Evolutionary conservation across 352 stramenopile species (phyloP).

Genomic region (Pythium oligandrum): DNA sequence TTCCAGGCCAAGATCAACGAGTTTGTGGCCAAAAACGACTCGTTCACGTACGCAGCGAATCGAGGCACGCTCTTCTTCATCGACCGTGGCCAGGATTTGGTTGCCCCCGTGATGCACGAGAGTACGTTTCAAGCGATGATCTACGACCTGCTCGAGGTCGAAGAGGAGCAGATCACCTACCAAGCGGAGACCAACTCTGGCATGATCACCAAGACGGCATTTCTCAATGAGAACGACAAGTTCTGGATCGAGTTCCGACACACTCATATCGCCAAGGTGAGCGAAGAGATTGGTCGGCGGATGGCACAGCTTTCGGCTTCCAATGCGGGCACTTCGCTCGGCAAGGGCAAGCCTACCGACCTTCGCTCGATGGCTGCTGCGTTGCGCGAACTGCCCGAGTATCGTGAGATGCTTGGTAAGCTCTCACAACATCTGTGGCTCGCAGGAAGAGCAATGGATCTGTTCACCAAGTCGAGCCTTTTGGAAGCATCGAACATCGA

Average conservation of each 20-base stretch:
- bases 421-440: constrained; percentile 94
- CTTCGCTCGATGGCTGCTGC: constrained; percentile 91
- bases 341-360: constrained; percentile 79
- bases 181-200: constrained; percentile 81
- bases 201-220: constrained; percentile 82
- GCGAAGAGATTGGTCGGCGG: constrained; percentile 70
- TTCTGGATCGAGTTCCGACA: constrained; percentile 96
- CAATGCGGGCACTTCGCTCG: constrained; percentile 74
- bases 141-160: constrained; percentile 93
- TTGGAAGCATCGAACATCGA: constrained; percentile 92
- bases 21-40: constrained; percentile 88
- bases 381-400: constrained; percentile 92
- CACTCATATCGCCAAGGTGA: constrained; percentile 93
- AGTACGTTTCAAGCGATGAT: constrained; percentile 98
- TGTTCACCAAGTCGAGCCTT: constrained; percentile 85
- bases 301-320: constrained; percentile 75
- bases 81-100: constrained; percentile 91
- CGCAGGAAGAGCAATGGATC: constrained; percentile 91
- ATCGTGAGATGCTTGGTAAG: constrained; percentile 93
- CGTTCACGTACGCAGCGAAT: constrained; percentile 89
- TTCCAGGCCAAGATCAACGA: constrained; percentile 96
- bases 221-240: constrained; percentile 96
- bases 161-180: constrained; percentile 93
- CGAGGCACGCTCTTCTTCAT: constrained; percentile 93
- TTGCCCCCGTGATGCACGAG: constrained; percentile 96